phyloP scores from a whole-genome alignment of 2,329 filamentous ascomycete genomes.

The Diplodia intermedia region DNA sequence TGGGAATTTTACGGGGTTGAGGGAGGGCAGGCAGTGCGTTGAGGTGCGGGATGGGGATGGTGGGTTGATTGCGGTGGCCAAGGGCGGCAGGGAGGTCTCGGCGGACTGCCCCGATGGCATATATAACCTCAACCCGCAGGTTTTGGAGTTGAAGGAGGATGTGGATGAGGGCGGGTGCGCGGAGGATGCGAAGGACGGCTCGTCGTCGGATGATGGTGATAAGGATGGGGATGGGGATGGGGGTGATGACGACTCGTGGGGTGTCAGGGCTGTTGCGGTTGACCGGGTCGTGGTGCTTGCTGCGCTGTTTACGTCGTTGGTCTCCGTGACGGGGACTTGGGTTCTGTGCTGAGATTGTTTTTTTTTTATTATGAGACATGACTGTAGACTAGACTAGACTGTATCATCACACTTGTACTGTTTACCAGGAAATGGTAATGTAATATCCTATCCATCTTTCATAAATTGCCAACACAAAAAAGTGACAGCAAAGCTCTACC shows the following conservation, averaged over 20 bases:
- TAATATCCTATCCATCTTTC: neutral
- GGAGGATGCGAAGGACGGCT: neutral
- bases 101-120: conserved; percentile 11
- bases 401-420: neutral
- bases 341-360: neutral
- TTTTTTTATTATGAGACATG: neutral
- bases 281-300: neutral
- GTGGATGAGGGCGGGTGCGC: neutral
- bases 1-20: conserved; percentile 3
- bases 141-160: neutral
- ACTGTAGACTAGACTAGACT: neutral
- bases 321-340: neutral
- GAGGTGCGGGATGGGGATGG: conserved; percentile 1
- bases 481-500: neutral
- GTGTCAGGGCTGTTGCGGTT: neutral
- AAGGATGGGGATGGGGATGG: neutral
- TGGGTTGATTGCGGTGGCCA: neutral
- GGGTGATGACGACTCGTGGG: conserved; percentile 1
- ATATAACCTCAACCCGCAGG: conserved; percentile 20
- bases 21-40: conserved; percentile 3
- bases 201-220: neutral
- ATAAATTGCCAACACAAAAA: neutral
- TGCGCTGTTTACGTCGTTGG: neutral
- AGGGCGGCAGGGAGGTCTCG: conserved; percentile 5
- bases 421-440: neutral